A percentile compares a stretch with the other conserved stretches of the same genome.
Evolutionary conservation across 139 green algal genomes (phyloP).

Genomic region (Tetradesmus obliquus): DNA sequence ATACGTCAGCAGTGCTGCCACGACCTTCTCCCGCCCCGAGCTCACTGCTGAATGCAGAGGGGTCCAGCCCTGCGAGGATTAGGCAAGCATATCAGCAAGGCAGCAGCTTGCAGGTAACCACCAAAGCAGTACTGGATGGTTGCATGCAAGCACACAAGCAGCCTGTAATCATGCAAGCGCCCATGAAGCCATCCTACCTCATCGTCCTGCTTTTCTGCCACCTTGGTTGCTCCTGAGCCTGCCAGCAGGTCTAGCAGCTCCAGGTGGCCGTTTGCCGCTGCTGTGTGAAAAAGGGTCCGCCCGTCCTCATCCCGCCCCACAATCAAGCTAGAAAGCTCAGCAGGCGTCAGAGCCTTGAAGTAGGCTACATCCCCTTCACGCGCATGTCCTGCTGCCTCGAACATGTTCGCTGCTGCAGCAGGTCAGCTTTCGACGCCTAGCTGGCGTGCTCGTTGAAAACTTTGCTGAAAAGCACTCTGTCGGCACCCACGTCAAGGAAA

Average conservation of each 20-base stretch:
- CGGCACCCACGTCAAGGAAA: too few relatives aligned
- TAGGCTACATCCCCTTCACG: conserved; percentile 59
- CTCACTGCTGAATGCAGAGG: conserved; percentile 75
- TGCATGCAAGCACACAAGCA: background rate
- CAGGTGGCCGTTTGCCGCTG: conserved; percentile 53
- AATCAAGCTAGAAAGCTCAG: conserved; percentile 58
- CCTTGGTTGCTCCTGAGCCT: conserved; percentile 41
- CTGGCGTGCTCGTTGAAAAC: too few relatives aligned
- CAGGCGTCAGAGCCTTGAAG: conserved; percentile 50
- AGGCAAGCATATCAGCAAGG: background rate
- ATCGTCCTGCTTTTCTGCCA: conserved; percentile 69
- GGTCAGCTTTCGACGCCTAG: background rate
- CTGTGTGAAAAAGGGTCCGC: conserved; percentile 74
- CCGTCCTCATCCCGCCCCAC: conserved; percentile 72
- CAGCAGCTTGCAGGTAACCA: background rate
- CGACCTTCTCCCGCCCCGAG: conserved; percentile 63
- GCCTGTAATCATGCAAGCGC: background rate
- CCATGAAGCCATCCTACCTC: conserved; percentile 55
- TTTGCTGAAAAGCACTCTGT: too few relatives aligned
- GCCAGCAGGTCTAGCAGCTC: conserved; percentile 64
- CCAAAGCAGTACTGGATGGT: background rate
- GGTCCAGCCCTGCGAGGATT: conserved; percentile 70
- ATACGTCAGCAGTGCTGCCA: conserved; percentile 59
- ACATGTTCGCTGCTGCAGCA: conserved; percentile 53
- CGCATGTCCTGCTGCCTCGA: conserved; percentile 56